phyloP scores from a whole-genome alignment of 257 asterid genomes.

The Penstemon eatonii region DNA sequence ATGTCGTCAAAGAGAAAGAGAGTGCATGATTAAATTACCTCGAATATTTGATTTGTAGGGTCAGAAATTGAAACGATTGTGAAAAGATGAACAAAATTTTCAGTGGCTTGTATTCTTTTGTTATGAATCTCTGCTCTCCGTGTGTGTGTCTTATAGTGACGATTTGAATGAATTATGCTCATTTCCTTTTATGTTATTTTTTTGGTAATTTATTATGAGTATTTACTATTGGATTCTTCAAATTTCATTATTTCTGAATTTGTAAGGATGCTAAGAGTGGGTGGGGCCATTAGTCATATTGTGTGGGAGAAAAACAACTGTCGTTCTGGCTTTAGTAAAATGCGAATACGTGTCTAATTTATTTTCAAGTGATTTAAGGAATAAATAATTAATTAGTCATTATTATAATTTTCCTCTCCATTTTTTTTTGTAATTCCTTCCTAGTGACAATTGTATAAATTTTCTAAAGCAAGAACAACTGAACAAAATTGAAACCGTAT shows the following conservation, averaged over 20 bases:
- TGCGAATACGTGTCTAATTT: neutral
- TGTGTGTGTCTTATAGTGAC: slow-evolving; percentile 12
- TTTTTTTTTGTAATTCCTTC: neutral
- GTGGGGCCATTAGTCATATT: slow-evolving; percentile 21
- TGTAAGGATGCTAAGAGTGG: slow-evolving; percentile 32
- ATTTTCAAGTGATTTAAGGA: neutral
- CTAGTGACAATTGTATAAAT: neutral
- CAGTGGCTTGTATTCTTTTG: slow-evolving; percentile 2
- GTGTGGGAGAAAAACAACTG: slow-evolving; percentile 3
- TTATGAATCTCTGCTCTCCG: slow-evolving; percentile 26
- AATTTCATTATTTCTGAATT: slow-evolving; percentile 16
- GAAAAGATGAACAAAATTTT: slow-evolving; percentile 14
- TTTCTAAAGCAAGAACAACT: too few species aligned
- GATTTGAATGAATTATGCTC: neutral
- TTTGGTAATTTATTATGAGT: neutral
- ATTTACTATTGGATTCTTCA: neutral
- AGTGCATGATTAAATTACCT: slow-evolving; percentile 32
- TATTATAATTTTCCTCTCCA: neutral
- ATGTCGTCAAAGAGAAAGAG: neutral
- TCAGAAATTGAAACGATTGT: neutral
- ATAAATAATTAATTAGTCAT: neutral
- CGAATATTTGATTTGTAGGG: neutral
- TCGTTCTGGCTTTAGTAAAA: neutral
- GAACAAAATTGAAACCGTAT: too few species aligned
- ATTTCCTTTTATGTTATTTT: neutral